A percentile compares a stretch with the other conserved stretches of the same genome.
Conservation (phyloP, 305 asterid species). For the Salvia sclarea region DNA sequence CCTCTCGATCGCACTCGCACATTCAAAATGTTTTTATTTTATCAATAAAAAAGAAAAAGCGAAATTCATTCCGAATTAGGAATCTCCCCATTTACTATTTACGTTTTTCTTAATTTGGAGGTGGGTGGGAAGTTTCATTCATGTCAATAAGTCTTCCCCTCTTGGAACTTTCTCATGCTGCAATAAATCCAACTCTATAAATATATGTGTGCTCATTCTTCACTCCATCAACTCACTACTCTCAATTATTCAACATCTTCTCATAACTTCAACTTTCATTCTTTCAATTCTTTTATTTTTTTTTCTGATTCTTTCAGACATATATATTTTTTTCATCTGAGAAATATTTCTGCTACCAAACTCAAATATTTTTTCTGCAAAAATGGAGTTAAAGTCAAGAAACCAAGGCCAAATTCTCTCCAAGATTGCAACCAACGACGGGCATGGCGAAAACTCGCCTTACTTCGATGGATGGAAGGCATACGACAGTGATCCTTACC, state of each 20-base stretch:
- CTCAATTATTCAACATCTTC: background rate
- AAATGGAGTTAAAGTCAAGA: conserved; percentile 37
- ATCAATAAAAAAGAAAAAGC: background rate
- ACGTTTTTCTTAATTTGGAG: background rate
- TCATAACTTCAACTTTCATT: background rate
- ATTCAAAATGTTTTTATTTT: conserved; percentile 8
- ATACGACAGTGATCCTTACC: conserved; percentile 62
- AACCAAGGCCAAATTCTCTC: conserved; percentile 44
- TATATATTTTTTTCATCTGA: background rate
- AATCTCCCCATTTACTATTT: background rate
- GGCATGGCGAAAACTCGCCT: conserved; percentile 69
- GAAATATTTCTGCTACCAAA: background rate
- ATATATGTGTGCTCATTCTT: background rate
- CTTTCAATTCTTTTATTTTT: background rate
- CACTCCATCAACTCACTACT: conserved; percentile 31
- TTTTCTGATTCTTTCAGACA: background rate
- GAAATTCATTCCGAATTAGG: background rate
- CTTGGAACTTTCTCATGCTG: conserved; percentile 25
- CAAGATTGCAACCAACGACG: conserved; percentile 60
- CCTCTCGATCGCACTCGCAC: conserved; percentile 2
- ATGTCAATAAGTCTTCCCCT: background rate
- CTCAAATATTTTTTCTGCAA: background rate
- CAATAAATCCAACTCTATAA: conserved; percentile 4
- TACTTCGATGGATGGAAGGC: conserved; percentile 91
- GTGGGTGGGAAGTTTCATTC: conserved; percentile 25